Evolutionary conservation across 1,284 basidiomycete species (phyloP), one percentile per base, ranked within the genome.

Genomic region (Salmacisia buchloeana): DNA sequence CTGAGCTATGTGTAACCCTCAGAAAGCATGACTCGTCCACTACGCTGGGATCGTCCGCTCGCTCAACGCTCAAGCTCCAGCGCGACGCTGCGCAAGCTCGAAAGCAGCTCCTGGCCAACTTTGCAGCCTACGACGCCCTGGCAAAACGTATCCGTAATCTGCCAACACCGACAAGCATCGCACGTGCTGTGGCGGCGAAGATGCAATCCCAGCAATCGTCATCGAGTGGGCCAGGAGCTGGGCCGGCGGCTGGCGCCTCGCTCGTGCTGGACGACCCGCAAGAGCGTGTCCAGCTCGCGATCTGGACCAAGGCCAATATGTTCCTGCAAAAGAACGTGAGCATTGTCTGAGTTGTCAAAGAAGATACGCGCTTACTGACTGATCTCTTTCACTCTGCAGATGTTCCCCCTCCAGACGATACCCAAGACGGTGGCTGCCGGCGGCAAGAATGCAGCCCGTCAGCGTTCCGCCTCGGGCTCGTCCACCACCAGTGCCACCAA

Each of bases 301-400:
- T 98, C 23, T 83, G 88, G 65, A 85, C 86, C 1, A 84, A 89
- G 1, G 90, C 92, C 0, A 90, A 86, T 62, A 62, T 87, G 21
- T 97, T 94, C 79, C 82, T 98, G 70, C 89, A 92, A 75, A 90
- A 89, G 76, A 88, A 96, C 69, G 90, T 94, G 88, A 87, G 90
- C 69, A n/a, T 2, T 7, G 25, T 13, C 18, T 25, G 27, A 10
- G 4, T n/a, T 15, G 23, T 34, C 27, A 3, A 21, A 13, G 21
- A 5, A 57, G 23, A 23, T 10, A 7, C 18, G 25, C 31, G 15
- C 18, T 5, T 36, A 4, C 86, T 89, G 18, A 83, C 92, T 2
- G 87, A 90, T 83, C 88, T 86, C 67, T 39, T 82, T 74, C 33
- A 34, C 31, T 9, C 45, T 43, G 9, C 58, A 74, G 66, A 79